Evolutionary conservation across 2,329 filamentous ascomycete genomes (phyloP), one percentile per base, ranked within the genome.

Genomic region (Aspergillus ochraceoroseus): DNA sequence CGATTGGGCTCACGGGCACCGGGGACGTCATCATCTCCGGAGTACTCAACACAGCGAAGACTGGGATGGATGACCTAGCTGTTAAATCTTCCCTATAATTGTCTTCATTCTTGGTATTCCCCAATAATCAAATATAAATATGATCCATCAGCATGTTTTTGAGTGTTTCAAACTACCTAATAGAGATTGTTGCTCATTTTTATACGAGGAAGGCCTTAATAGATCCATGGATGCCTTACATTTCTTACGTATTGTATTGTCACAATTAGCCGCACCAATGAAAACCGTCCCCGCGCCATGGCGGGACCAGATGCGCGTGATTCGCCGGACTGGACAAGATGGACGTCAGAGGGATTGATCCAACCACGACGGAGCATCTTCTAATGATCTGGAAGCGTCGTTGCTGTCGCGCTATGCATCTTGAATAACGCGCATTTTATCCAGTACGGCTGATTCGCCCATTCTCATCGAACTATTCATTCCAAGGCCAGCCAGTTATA

Each of bases 331-430:
- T 7, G 11, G 31, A 39, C 15, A 26, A 29, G 32, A 38, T 42
- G 42, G 34, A 49, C 42, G 47, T 49, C 47, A 47, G 36, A 23
- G 39, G 3, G 18, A 9, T 20, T 22, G 30, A 32, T 42, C 32
- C 44, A 33, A 31, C 38, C 22, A 27, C n/a, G 33, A 32, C 8
- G 8, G n/a, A 22, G 8, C 11, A 18, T 30, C 23, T 26, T 30
- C 23, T 27, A 7, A 18, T 25, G 11, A 23, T 27, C 17, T 14
- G 14, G 11, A 14, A 6, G 14, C 26, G 9, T 33, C 23, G 15
- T 43, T 23, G 15, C 14, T 38, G 8, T 27, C 31, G 31, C 31
- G 31, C 14, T 29, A 30, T 43, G 15, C 27, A 17, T 38, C 20
- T 35, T 12, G 19, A 35, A 39, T 35, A 31, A 35, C 29, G 31